phyloP scores from a whole-genome alignment of 345 rosid species.

The Citrus medica region DNA sequence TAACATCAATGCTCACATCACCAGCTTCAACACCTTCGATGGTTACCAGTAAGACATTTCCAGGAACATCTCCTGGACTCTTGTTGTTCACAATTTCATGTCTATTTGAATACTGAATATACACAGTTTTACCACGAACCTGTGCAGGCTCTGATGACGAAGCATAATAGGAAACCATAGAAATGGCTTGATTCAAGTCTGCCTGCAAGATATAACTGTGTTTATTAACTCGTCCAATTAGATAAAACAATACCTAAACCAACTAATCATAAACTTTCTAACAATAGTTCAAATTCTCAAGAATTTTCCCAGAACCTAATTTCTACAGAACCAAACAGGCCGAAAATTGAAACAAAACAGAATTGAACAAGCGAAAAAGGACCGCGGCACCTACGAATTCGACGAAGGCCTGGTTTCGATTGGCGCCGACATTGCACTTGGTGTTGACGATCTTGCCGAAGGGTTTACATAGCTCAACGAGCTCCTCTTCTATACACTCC shows the following conservation, averaged over 20 bases:
- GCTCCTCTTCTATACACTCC: conserved; percentile 95
- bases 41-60: conserved; percentile 87
- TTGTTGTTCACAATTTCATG: conserved; percentile 96
- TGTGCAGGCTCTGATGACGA: conserved; percentile 98
- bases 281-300: background rate
- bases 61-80: conserved; percentile 97
- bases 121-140: conserved; percentile 89
- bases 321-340: background rate
- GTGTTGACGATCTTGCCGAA: conserved; percentile 95
- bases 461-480: conserved; percentile 84
- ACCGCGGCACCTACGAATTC: conserved; percentile 55
- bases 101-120: conserved; percentile 91
- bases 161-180: conserved; percentile 95
- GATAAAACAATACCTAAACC: background rate
- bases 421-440: conserved; percentile 91
- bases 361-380: background rate
- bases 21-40: conserved; percentile 96
- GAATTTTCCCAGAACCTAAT: background rate
- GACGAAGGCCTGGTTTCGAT: conserved; percentile 93
- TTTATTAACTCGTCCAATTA: conserved; percentile 3
- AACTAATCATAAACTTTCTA: background rate
- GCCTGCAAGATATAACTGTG: conserved; percentile 37
- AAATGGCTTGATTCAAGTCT: conserved; percentile 88
- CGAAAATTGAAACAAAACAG: background rate
- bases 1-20: conserved; percentile 86